Evolutionary conservation across 164 flowering plant genomes (phyloP), one percentile per base, ranked within the genome.

Genomic region (Taxillus chinensis): DNA sequence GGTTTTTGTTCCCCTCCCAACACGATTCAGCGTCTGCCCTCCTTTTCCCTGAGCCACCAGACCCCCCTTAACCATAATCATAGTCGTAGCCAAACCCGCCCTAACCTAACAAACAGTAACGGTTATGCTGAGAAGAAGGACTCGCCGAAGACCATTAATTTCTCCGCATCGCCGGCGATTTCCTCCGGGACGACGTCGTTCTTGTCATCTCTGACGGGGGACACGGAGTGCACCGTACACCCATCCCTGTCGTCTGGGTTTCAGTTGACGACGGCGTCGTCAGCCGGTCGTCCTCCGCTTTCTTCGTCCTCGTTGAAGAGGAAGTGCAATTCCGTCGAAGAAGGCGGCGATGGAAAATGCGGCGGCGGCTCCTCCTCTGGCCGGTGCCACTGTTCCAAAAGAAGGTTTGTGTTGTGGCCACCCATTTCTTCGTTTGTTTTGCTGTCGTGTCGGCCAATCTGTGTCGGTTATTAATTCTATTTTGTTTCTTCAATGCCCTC

Each of bases 141-240:
- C 10, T 17, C 78, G 6, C 57, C 79, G 27, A 27, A 27, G 5
- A 71, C 78, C 2, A 81, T 80, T 39, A 76, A 64, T 62, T 82
- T 80, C 71, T 67, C 81, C 27, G 27, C 27, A 0, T 49, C 78
- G 0, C 64, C 27, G 27, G 27, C 86, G 7, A 67, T 68, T 1
- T 48, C 71, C 45, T 77, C 90, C 13, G 77, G 71, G 6, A 79
- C 78, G 45, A 74, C 40, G 39, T 81, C 87, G 8, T 83, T 75
- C 58, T 60, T 78, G 50, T 84, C 89, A 2, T 75, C 85, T 8
- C 48, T 82, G 38, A 84, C 87, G 2, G 83, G 84, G 3, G 92
- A 81, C 13, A 73, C 83, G 0, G 85, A 82, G 2, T 27, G 27
- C 27, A 73, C 84, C 63, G 45, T 73, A 3, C 80, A 74, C 53